These are phyloP conservation scores for Coemansia sp. DNA, from an alignment of 192 early-diverging fungal genomes.

Conservation along the genomic window DNA sequence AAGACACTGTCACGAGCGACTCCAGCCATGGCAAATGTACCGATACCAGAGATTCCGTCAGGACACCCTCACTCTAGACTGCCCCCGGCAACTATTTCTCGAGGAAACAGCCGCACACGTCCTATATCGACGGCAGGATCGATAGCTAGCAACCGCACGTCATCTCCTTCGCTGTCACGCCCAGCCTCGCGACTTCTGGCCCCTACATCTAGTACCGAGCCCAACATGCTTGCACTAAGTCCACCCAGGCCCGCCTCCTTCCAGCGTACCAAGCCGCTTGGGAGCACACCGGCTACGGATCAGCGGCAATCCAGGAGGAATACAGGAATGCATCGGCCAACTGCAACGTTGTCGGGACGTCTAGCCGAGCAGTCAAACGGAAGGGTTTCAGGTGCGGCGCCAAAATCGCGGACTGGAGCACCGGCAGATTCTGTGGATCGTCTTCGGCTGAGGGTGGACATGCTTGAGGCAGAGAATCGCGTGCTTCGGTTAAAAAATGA, in stretches of 20 bases:
- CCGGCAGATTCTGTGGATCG: constrained; percentile 49
- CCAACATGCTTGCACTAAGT: not conserved
- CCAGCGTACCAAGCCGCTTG: constrained; percentile 7
- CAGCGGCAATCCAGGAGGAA: not conserved
- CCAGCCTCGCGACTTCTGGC: constrained; percentile 30
- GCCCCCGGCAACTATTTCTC: constrained; percentile 36
- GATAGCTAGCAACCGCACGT: constrained; percentile 32
- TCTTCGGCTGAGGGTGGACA: constrained; percentile 63
- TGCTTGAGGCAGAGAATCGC: constrained; percentile 71
- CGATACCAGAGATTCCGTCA: not conserved
- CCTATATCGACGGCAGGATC: constrained; percentile 44
- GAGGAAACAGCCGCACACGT: constrained; percentile 28
- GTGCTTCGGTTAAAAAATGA: constrained; percentile 65
- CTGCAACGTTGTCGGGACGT: not conserved
- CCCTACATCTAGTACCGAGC: constrained; percentile 4
- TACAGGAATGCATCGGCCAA: constrained; percentile 12
- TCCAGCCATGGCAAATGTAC: not conserved
- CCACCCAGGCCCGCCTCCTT: constrained; percentile 3
- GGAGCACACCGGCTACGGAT: constrained; percentile 1
- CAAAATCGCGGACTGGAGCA: not conserved
- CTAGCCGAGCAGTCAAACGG: not conserved
- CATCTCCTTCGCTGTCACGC: constrained; percentile 38
- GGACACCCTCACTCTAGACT: constrained; percentile 7
- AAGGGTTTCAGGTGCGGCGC: not conserved
- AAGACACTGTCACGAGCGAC: constrained; percentile 31